Evolutionary conservation across 495 filamentous ascomycete genomes (phyloP).

Genomic region (Barbatosphaeria neglecta): DNA sequence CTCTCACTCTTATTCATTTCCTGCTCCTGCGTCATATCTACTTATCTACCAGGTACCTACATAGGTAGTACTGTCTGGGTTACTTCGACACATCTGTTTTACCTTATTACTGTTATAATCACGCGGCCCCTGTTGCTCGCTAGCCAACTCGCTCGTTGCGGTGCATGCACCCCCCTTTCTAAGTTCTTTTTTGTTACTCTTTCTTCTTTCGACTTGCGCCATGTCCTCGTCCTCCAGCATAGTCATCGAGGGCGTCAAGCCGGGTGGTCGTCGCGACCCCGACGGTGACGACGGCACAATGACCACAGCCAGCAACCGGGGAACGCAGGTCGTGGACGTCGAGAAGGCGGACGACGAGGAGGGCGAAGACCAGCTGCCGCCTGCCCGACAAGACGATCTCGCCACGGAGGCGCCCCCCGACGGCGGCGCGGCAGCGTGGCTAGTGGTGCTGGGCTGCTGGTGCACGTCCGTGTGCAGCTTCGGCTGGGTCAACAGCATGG

Average conservation of each 20-base stretch:
- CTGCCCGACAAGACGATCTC: not conserved
- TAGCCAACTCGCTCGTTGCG: no score
- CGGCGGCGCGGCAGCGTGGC: constrained; percentile 30
- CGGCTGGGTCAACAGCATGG: constrained; percentile 39
- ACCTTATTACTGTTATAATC: no score
- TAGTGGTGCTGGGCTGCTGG: constrained; percentile 27
- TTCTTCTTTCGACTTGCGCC: no score
- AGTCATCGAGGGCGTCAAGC: not conserved
- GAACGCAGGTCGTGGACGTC: not conserved
- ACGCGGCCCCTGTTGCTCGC: no score
- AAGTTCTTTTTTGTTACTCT: no score
- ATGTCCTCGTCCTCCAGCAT: not conserved
- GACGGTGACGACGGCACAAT: not conserved
- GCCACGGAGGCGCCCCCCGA: constrained; percentile 9
- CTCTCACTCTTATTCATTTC: no score
- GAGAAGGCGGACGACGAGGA: not conserved
- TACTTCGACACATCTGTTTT: no score
- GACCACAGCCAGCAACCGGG: not conserved
- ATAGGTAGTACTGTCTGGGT: no score
- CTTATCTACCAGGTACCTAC: no score
- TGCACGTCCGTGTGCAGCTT: constrained; percentile 27
- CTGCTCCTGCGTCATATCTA: no score
- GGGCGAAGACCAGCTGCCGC: no score
- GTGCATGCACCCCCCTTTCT: no score
- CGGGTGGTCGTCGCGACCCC: not conserved